A percentile compares a stretch with the other conserved stretches of the same genome.
phyloP scores from a whole-genome alignment of 495 filamentous ascomycete species.

The Podospora bellae-mahoneyi region DNA sequence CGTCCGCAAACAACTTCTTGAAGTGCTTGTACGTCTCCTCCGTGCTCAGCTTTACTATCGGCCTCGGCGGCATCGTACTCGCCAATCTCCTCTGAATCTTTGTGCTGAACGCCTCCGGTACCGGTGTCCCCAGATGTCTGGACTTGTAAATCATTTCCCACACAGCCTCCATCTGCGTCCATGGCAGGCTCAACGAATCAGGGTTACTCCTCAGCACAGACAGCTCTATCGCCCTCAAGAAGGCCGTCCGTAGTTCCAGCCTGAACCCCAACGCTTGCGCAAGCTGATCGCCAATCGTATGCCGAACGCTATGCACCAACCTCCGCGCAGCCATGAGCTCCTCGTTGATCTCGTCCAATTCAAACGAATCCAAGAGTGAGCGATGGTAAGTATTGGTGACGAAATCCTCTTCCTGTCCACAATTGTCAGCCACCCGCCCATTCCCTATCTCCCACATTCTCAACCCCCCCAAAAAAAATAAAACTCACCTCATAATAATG shows the following conservation, averaged over 20 bases:
- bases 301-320: constrained; percentile 49
- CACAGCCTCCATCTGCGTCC: constrained; percentile 45
- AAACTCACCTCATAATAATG: constrained; percentile 78
- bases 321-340: constrained; percentile 58
- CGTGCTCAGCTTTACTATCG: constrained; percentile 73
- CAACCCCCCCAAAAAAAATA: background rate
- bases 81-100: constrained; percentile 87
- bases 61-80: constrained; percentile 87
- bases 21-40: constrained; percentile 69
- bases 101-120: constrained; percentile 76
- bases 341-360: constrained; percentile 52
- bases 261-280: constrained; percentile 59
- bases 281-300: constrained; percentile 48
- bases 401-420: constrained; percentile 84
- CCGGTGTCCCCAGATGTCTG: constrained; percentile 58
- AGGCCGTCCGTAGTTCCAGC: constrained; percentile 59
- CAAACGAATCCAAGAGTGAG: constrained; percentile 63
- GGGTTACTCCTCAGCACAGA: constrained; percentile 42
- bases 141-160: constrained; percentile 55
- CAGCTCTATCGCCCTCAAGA: constrained; percentile 54
- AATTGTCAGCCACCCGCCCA: constrained; percentile 26
- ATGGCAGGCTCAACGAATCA: constrained; percentile 44
- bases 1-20: constrained; percentile 68
- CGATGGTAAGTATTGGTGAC: constrained; percentile 85
- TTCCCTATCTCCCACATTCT: background rate